A percentile compares a stretch with the other conserved stretches of the same genome.
Evolutionary conservation across 2,329 filamentous ascomycete genomes (phyloP).

Genomic region (Alternaria dauci): DNA sequence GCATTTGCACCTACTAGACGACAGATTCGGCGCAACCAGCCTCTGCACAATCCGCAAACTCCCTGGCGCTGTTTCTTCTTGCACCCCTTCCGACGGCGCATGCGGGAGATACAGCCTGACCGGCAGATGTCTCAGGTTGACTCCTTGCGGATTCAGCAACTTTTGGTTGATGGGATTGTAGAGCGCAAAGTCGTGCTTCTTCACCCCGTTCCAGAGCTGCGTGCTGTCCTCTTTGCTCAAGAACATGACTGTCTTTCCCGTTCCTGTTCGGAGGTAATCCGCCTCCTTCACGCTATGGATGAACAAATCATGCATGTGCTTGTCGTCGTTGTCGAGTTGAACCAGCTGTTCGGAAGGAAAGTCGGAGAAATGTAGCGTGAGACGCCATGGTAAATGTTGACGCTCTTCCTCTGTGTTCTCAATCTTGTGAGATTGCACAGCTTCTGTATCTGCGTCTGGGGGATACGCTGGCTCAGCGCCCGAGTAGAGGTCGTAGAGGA

Average conservation of each 20-base stretch:
- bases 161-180: conserved; percentile 79
- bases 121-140: conserved; percentile 79
- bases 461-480: conserved; percentile 60
- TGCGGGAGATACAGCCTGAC: conserved; percentile 82
- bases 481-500: conserved; percentile 74
- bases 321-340: conserved; percentile 62
- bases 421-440: conserved; percentile 22
- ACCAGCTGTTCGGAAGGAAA: conserved; percentile 68
- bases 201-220: conserved; percentile 81
- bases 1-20: conserved; percentile 43
- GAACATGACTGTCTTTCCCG: conserved; percentile 88
- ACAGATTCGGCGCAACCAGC: conserved; percentile 66
- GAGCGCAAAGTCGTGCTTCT: conserved; percentile 75
- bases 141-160: conserved; percentile 75
- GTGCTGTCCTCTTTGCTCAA: conserved; percentile 85
- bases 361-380: conserved; percentile 68
- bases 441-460: conserved; percentile 15
- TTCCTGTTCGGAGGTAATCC: conserved; percentile 87
- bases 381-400: conserved; percentile 64
- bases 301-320: conserved; percentile 69
- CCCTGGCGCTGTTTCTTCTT: conserved; percentile 44
- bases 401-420: conserved; percentile 29
- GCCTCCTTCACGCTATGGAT: conserved; percentile 80
- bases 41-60: conserved; percentile 71
- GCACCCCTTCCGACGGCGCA: conserved; percentile 30